Evolutionary conservation across 495 filamentous ascomycete species (phyloP).

Genomic region (Penicillium arizonense): DNA sequence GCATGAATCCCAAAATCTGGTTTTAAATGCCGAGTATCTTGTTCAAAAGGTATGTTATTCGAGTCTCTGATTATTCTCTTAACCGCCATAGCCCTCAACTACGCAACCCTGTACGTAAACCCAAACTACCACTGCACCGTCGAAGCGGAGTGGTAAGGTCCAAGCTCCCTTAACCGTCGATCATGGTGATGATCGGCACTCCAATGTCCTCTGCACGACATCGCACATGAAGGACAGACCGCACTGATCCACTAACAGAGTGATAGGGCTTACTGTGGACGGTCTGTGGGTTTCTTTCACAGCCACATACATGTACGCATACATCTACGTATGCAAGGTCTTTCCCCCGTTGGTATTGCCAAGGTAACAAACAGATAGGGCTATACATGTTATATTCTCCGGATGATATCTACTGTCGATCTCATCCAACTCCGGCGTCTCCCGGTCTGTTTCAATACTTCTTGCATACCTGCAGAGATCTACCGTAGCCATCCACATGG

Average conservation of each 20-base stretch:
- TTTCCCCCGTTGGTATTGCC: constrained; percentile 2
- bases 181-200: constrained; percentile 23
- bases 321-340: background rate
- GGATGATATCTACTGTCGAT: constrained; percentile 19
- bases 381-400: constrained; percentile 11
- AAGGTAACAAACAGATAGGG: constrained; percentile 1
- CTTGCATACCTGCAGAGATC: constrained; percentile 19
- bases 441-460: background rate
- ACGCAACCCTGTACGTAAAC: background rate
- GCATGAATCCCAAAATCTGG: background rate
- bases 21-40: background rate
- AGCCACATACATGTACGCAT: background rate
- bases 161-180: constrained; percentile 24
- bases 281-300: constrained; percentile 6
- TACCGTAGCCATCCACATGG: constrained; percentile 14
- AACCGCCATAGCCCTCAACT: constrained; percentile 4
- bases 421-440: constrained; percentile 14
- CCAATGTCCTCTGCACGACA: constrained; percentile 24
- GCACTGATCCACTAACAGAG: constrained; percentile 17
- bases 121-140: background rate
- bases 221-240: constrained; percentile 13
- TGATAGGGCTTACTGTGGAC: constrained; percentile 10
- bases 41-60: background rate
- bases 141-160: constrained; percentile 16
- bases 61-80: background rate